phyloP scores from a whole-genome alignment of 2,329 filamentous ascomycete species.

The Aurifilum marmelostoma region DNA sequence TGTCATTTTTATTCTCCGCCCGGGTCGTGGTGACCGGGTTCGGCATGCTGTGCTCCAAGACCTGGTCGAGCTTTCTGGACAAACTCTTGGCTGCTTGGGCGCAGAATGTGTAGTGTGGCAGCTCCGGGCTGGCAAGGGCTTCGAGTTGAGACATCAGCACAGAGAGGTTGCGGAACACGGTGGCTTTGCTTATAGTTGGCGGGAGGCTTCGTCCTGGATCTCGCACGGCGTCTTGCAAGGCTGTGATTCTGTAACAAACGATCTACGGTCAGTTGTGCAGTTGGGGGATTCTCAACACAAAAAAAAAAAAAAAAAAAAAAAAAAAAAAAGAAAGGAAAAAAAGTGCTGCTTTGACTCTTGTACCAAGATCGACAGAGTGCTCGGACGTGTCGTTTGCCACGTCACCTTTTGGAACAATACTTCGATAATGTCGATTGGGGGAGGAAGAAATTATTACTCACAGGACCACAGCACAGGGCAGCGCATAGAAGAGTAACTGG shows the following conservation, averaged over 20 bases:
- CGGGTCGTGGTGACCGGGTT: neutral
- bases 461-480: conserved; percentile 6
- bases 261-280: neutral
- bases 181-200: neutral
- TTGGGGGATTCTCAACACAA: neutral
- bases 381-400: neutral
- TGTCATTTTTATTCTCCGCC: neutral
- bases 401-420: neutral
- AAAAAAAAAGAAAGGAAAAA: too few species aligned
- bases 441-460: neutral
- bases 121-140: conserved; percentile 4
- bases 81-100: conserved; percentile 5
- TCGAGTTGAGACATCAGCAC: conserved; percentile 14
- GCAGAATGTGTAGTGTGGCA: neutral
- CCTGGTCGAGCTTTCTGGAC: conserved; percentile 6
- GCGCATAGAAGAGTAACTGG: conserved; percentile 5
- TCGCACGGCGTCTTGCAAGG: conserved; percentile 12
- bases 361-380: too few species aligned
- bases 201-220: conserved; percentile 9
- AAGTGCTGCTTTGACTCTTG: neutral
- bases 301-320: too few species aligned
- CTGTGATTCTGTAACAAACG: neutral
- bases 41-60: conserved; percentile 2
- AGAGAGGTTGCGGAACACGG: conserved; percentile 4
- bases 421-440: neutral